Conservation (phyloP, 345 rosid genomes). For the Angophora floribunda region DNA sequence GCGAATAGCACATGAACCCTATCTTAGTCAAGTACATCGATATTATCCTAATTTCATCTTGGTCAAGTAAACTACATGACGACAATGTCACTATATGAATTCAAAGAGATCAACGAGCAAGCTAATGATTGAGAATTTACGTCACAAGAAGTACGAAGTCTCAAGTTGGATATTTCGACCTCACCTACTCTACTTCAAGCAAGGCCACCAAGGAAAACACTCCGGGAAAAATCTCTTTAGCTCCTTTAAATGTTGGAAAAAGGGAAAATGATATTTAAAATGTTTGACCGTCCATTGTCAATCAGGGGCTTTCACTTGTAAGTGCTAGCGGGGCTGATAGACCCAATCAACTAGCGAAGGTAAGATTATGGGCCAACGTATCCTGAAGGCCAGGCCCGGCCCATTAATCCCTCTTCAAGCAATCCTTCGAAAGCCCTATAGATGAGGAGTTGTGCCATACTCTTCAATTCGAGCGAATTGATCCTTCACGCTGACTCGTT, state of each 20-base stretch:
- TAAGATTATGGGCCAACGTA: background rate
- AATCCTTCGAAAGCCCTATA: too few relatives aligned
- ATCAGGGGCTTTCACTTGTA: background rate
- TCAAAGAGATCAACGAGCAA: background rate
- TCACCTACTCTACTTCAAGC: background rate
- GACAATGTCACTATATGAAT: background rate
- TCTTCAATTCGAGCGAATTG: background rate
- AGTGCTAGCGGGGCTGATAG: background rate
- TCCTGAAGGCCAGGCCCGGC: background rate
- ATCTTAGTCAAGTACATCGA: too few relatives aligned
- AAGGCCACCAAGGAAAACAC: background rate
- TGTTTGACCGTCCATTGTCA: background rate
- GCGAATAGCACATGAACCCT: too few relatives aligned
- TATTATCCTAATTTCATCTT: too few relatives aligned
- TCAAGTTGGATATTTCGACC: background rate
- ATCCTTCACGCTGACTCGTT: rapidly evolving
- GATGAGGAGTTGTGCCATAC: too few relatives aligned
- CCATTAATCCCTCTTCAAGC: background rate
- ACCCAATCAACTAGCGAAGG: background rate
- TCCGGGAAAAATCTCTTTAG: background rate
- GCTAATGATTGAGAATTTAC: background rate
- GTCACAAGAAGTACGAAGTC: background rate
- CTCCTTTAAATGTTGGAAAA: background rate
- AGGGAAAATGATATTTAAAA: background rate
- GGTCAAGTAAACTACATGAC: background rate